Percentiles rank a stretch among this genome's conserved stretches.
Conservation (phyloP, 805 yeast genomes). For the Millerago galiae region DNA sequence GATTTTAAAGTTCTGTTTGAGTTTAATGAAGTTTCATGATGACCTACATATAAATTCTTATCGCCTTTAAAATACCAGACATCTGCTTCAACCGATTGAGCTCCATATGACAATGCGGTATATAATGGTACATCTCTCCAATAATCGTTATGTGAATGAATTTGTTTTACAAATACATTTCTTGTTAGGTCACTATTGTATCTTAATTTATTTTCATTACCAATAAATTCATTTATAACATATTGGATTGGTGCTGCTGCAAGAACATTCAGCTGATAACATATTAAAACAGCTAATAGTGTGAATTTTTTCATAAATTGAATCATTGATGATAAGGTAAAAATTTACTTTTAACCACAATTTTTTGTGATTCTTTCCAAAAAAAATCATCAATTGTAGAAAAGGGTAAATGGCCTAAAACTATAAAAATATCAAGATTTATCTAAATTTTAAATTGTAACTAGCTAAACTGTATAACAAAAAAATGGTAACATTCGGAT, state of each 20-base stretch:
- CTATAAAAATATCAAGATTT: too few species aligned
- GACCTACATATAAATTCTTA: constrained; percentile 55
- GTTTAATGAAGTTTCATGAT: constrained; percentile 45
- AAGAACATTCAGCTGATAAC: not conserved
- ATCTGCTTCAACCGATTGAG: constrained; percentile 60
- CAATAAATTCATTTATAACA: constrained; percentile 9
- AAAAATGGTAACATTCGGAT: too few species aligned
- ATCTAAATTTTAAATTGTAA: too few species aligned
- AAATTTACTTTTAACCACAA: too few species aligned
- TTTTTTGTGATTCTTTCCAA: too few species aligned
- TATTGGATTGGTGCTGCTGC: constrained; percentile 17
- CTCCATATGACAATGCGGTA: constrained; percentile 50
- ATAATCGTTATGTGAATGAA: constrained; percentile 72
- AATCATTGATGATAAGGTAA: too few species aligned
- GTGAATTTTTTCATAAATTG: too few species aligned
- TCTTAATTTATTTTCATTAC: constrained; percentile 5
- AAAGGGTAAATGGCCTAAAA: too few species aligned
- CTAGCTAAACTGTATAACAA: too few species aligned
- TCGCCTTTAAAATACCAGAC: constrained; percentile 40
- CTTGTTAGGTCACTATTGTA: constrained; percentile 19
- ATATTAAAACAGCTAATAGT: too few species aligned
- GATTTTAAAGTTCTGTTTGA: constrained; percentile 39
- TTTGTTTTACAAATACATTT: constrained; percentile 26
- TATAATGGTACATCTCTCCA: constrained; percentile 57
- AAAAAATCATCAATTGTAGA: too few species aligned